Base-by-base conservation (phyloP, 768 basidiomycete species). In the Exsudoporus frostii region DNA sequence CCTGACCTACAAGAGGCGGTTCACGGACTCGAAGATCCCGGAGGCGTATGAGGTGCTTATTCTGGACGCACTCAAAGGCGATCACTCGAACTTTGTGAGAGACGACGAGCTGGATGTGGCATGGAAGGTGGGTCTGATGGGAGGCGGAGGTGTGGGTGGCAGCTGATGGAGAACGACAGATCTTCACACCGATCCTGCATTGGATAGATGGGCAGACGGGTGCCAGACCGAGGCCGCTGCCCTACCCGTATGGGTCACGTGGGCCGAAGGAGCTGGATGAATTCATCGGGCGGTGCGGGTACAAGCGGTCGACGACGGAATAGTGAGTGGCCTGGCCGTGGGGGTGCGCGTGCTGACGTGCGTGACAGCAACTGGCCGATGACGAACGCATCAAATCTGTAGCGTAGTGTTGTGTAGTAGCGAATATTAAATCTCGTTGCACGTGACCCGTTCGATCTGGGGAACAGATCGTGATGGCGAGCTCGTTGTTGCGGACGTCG, bases 41-140 rank as follows among this genome's bases (percentile, higher is more conserved):
- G 96, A 97, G 76, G 96, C 94, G 30, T 96, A 97, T 69, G 92
- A 98, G 74, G 87, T 88, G 10, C 84, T 99, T 54, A 95, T 99
- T 66, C 79, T 98, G 53, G 96, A 99, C 66, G 92, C 92, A 14
- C 80, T 99, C 71, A 90, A 87, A 69, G 96, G 96, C n/a, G 96
- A 99, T 66, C 95, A 98, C 73, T 96, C 93, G 25, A 99, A 99
- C 78, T 99, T 99, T 76, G 96, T 99, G 53, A 85, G 96, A 56
- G 83, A 98, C 69, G 96, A 99, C 71, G 96, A 99, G 73, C 79
- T 99, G 62, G 96, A 98, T 65, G 86, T 88, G 48, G 97, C 96
- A 3, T 99, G 96, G 96, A 97, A 96, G 86, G 92, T 90, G 45
- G 43, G 80, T 70, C 48, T 37, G 27, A 34, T 24, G 34, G 19